These are phyloP conservation scores for Plantago coronopus DNA, from an alignment of 305 asterid species.

Conservation along the genomic window DNA sequence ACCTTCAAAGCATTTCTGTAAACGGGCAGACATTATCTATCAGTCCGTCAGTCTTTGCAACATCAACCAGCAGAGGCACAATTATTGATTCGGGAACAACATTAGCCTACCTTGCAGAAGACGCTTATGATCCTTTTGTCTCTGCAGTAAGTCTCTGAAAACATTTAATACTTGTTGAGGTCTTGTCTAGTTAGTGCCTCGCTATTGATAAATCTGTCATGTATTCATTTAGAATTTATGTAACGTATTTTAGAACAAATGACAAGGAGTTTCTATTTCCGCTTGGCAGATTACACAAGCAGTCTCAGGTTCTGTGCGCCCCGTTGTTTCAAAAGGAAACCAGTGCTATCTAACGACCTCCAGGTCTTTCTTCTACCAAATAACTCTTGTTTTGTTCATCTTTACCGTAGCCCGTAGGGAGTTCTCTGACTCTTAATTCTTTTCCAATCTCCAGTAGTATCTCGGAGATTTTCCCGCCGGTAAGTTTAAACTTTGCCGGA, in stretches of 20 bases:
- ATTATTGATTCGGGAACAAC: constrained; percentile 91
- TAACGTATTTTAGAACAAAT: not conserved
- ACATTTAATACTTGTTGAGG: not conserved
- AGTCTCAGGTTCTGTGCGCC: constrained; percentile 56
- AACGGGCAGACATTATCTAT: constrained; percentile 58
- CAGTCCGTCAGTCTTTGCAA: constrained; percentile 50
- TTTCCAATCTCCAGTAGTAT: constrained; percentile 42
- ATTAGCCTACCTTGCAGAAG: constrained; percentile 78
- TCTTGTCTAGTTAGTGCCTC: not conserved
- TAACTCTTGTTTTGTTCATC: constrained; percentile 2
- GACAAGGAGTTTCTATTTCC: not conserved
- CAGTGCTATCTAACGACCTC: constrained; percentile 68
- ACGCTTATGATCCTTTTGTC: constrained; percentile 62
- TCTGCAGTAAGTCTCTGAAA: constrained; percentile 42
- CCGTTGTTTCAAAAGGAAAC: constrained; percentile 53
- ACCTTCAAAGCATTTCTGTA: constrained; percentile 64
- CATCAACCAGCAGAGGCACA: constrained; percentile 59
- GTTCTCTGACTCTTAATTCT: not conserved
- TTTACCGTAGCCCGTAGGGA: constrained; percentile 1
- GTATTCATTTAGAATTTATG: not conserved
- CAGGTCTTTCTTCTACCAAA: constrained; percentile 43
- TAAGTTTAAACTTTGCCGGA: constrained; percentile 72
- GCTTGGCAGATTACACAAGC: constrained; percentile 52
- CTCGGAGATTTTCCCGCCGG: constrained; percentile 63
- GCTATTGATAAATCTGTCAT: not conserved